Evolutionary conservation across 805 yeast genomes (phyloP).

Genomic region (Nakazawaea populi): DNA sequence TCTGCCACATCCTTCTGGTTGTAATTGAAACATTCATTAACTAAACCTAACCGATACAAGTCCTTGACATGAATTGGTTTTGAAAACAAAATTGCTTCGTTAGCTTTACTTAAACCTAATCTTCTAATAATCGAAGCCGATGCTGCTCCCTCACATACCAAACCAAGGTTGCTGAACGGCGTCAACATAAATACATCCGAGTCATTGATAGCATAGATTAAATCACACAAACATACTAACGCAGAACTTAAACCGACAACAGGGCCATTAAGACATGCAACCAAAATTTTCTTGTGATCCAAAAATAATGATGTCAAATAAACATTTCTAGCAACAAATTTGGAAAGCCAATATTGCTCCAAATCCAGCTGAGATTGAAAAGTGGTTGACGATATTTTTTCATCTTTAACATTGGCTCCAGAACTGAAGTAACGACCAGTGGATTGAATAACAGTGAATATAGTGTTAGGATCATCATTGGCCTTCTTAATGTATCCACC

Average conservation of each 20-base stretch:
- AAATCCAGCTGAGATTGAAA: constrained; percentile 8
- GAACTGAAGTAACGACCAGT: constrained; percentile 76
- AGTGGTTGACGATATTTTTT: not conserved
- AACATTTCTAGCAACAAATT: constrained; percentile 66
- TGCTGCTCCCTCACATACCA: constrained; percentile 78
- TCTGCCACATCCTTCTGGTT: constrained; percentile 22
- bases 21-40: constrained; percentile 50
- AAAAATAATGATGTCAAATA: constrained; percentile 62
- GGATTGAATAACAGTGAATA: constrained; percentile 61
- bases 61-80: constrained; percentile 59
- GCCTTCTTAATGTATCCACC: constrained; percentile 58
- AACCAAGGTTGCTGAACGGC: constrained; percentile 79
- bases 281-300: constrained; percentile 65
- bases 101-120: constrained; percentile 66
- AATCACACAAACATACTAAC: constrained; percentile 67
- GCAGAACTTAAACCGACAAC: constrained; percentile 77
- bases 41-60: constrained; percentile 50
- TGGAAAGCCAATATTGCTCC: constrained; percentile 39
- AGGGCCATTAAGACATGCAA: constrained; percentile 80
- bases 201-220: constrained; percentile 61
- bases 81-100: constrained; percentile 67
- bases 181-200: constrained; percentile 52
- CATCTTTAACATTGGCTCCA: constrained; percentile 67
- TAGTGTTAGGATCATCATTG: constrained; percentile 52
- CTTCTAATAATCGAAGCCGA: constrained; percentile 63